These are phyloP conservation scores for Neofusicoccum parvum DNA, from an alignment of 2,329 filamentous ascomycete species.

Conservation along the genomic window DNA sequence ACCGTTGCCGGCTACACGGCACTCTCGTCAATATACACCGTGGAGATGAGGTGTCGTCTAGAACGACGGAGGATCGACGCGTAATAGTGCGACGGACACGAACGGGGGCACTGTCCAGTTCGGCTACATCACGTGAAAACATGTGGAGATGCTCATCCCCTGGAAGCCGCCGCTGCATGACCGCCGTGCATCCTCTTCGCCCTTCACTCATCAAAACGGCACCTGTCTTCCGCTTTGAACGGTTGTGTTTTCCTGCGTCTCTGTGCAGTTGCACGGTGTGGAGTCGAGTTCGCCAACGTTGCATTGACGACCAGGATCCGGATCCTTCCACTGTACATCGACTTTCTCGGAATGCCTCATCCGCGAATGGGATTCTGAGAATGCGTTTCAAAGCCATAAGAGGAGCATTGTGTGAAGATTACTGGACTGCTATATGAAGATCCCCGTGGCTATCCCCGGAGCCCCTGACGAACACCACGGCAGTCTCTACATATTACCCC, in stretches of 20 bases:
- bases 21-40: background rate
- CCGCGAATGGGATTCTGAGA: background rate
- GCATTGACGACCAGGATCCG: conserved; percentile 1
- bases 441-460: background rate
- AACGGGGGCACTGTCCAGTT: background rate
- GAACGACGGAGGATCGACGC: conserved; percentile 6
- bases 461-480: background rate
- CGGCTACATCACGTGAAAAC: background rate
- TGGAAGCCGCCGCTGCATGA: background rate
- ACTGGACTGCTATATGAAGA: background rate
- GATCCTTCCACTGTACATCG: conserved; percentile 3
- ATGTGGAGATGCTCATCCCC: background rate
- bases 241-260: background rate
- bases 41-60: conserved; percentile 10
- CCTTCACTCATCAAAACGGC: background rate
- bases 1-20: background rate
- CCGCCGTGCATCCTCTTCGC: background rate
- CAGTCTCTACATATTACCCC: background rate
- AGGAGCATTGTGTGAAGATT: background rate
- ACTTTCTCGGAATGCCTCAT: background rate
- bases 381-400: background rate
- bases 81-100: background rate
- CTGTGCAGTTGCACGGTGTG: background rate
- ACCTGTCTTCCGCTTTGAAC: background rate
- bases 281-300: background rate